Base-by-base conservation (phyloP, 1,139 yeast species). In the Saccharomyces hybrid region DNA sequence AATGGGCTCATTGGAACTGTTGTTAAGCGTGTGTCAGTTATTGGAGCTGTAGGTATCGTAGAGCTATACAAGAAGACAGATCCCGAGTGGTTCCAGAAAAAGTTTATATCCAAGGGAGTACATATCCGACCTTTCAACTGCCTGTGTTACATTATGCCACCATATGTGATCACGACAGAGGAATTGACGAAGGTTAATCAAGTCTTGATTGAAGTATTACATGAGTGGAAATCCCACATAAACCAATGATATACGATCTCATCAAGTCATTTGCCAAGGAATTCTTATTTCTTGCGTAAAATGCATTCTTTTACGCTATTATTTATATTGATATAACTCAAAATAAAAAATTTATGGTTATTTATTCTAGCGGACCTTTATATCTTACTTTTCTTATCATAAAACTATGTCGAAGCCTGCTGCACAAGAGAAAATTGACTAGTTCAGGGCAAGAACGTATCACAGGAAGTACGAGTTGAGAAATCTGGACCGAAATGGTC, bases 41-140 rank as follows among this genome's bases (percentile, higher is more conserved):
- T 61, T 26, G 72, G 73, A 11, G 71, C 72, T 2, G 63, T 70
- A 31, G 73, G 70, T 4, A 68, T 67, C 5, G 61, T 70, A 26
- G 70, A 70, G 52, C 52, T 69, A 34, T 58, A 53, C 11, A 50
- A 51, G 3, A 52, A 61, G 2, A 64, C 66, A 25, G 65, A 70
- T 52, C 52, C 57, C 32, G 55, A 56, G 16, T 59, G 60, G 58
- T 57, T 61, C 41, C 69, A 66, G 54, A 53, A 57, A 16, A 52
- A 50, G 31, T 63, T 64, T 47, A 59, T 67, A 13, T 52, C 55
- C 3, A 56, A 51, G 46, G 66, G 68, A 5, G 69, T 65, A 4
- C 62, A 67, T 59, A 58, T 67, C 25, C 60, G 71, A 23, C 70
- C 70, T 1, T 67, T 67, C 56, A 63, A 64, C 11, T 61, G 58